phyloP scores from a whole-genome alignment of 495 filamentous ascomycete species.

The Penicillium ucsense region DNA sequence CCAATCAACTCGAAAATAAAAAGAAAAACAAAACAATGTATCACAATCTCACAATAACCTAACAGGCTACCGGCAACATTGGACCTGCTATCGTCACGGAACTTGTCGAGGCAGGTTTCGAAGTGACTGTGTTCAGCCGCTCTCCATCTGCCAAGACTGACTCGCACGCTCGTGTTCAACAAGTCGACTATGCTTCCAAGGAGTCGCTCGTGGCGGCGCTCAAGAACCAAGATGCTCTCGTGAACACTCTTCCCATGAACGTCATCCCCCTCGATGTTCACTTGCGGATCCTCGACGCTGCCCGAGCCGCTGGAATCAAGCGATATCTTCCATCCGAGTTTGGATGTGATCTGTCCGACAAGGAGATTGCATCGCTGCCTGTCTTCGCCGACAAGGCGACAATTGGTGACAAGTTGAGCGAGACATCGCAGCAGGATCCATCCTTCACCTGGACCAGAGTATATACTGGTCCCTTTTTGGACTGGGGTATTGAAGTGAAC shows the following conservation, averaged over 20 bases:
- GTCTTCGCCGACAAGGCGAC: constrained; percentile 40
- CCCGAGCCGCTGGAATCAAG: constrained; percentile 46
- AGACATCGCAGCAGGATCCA: constrained; percentile 19
- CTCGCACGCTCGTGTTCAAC: constrained; percentile 29
- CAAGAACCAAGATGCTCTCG: constrained; percentile 27
- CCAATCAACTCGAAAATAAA: no score
- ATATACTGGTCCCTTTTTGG: constrained; percentile 41
- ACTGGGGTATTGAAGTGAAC: constrained; percentile 35
- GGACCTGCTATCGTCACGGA: constrained; percentile 46
- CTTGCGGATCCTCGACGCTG: constrained; percentile 47
- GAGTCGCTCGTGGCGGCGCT: constrained; percentile 35
- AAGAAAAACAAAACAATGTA: no score
- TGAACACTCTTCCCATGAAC: constrained; percentile 25
- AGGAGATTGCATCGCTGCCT: constrained; percentile 22
- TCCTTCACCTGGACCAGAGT: constrained; percentile 42
- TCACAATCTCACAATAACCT: no score
- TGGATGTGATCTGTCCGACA: constrained; percentile 41
- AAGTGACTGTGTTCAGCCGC: constrained; percentile 50
- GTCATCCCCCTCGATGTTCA: constrained; percentile 28
- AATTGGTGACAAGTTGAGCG: constrained; percentile 38
- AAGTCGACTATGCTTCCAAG: constrained; percentile 47
- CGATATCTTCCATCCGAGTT: constrained; percentile 59
- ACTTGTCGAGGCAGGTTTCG: constrained; percentile 45
- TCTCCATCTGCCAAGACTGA: constrained; percentile 26
- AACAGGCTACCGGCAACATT: constrained; percentile 49